A percentile compares a stretch with the other conserved stretches of the same genome.
Conservation (phyloP, 106 monocot genomes). For the Apostasia shenzhenica region DNA sequence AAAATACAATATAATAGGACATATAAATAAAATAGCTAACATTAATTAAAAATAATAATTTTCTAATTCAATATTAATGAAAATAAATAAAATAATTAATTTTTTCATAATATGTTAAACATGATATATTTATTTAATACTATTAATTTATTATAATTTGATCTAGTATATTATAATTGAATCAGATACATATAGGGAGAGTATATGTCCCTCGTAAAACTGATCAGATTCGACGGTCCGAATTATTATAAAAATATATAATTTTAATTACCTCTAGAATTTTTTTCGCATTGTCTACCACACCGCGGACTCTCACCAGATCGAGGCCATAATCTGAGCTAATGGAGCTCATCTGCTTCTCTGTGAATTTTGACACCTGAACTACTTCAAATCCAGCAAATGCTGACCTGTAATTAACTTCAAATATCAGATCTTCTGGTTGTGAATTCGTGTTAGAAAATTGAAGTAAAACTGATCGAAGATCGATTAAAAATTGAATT, state of each 20-base stretch:
- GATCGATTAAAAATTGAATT: too few species aligned
- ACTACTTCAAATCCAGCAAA: conserved; percentile 62
- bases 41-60: too few species aligned
- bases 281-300: conserved; percentile 51
- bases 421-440: not conserved
- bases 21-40: too few species aligned
- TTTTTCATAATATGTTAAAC: not conserved
- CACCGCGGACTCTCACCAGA: conserved; percentile 41
- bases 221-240: not conserved
- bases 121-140: too few species aligned
- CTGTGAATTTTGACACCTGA: conserved; percentile 39
- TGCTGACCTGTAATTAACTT: conserved; percentile 29
- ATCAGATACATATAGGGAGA: too few species aligned
- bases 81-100: not conserved
- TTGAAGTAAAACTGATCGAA: too few species aligned
- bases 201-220: not conserved
- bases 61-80: not conserved
- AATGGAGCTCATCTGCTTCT: conserved; percentile 38
- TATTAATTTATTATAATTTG: too few species aligned
- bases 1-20: too few species aligned
- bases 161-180: not conserved
- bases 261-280: conserved; percentile 50
- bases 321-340: conserved; percentile 41
- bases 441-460: too few species aligned
- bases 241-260: not conserved